Percentiles rank a stretch among this genome's conserved stretches.
These are phyloP conservation scores for Chaetomiaceae sp. DNA, from an alignment of 2,329 filamentous ascomycete species.

Conservation along the genomic window DNA sequence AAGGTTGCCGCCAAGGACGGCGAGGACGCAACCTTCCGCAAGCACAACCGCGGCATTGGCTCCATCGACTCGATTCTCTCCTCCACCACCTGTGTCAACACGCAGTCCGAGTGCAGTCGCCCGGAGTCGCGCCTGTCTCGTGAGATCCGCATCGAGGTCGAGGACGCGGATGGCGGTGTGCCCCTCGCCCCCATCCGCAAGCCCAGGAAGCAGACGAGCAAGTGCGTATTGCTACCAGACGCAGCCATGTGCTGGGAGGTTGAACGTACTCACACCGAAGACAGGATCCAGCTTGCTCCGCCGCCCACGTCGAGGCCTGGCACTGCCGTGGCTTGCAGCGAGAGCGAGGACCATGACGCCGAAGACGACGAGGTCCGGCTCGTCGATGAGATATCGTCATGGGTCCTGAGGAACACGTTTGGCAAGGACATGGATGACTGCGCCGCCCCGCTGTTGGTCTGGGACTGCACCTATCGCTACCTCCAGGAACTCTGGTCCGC, in stretches of 20 bases:
- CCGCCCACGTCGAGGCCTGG: neutral
- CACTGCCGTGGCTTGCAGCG: constrained; percentile 3
- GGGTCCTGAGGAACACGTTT: constrained; percentile 23
- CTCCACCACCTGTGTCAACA: constrained; percentile 27
- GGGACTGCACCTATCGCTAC: constrained; percentile 26
- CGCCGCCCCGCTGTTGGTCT: constrained; percentile 22
- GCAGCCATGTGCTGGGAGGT: neutral
- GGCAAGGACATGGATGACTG: constrained; percentile 26
- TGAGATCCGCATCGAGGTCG: constrained; percentile 18
- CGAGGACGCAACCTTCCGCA: constrained; percentile 20
- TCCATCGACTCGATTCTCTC: constrained; percentile 27
- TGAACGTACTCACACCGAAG: constrained; percentile 5
- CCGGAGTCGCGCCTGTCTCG: constrained; percentile 24
- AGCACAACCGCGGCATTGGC: constrained; percentile 24
- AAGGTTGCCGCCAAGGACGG: constrained; percentile 10
- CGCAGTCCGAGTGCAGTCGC: constrained; percentile 26
- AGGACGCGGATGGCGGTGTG: constrained; percentile 13
- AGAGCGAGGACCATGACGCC: constrained; percentile 10
- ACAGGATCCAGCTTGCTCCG: constrained; percentile 9
- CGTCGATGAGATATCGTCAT: constrained; percentile 24
- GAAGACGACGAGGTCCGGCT: constrained; percentile 19
- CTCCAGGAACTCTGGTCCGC: constrained; percentile 23
- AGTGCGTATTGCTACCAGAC: constrained; percentile 1
- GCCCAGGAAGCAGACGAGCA: constrained; percentile 12
- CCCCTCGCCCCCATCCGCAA: constrained; percentile 2